These are phyloP conservation scores for Barnettozyma salicaria DNA, from an alignment of 805 yeast species.

Conservation along the genomic window DNA sequence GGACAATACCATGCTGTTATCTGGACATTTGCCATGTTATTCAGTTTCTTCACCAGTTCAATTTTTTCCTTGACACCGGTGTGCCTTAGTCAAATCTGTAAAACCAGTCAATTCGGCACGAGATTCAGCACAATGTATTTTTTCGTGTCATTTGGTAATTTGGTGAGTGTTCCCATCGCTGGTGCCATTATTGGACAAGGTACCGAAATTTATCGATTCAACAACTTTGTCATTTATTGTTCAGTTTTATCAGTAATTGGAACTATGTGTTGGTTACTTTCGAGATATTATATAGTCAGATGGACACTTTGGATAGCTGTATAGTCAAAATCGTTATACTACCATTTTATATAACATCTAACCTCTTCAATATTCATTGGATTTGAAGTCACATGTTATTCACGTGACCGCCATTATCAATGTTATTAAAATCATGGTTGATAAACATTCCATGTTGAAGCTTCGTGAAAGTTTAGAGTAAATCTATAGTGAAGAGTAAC, in stretches of 20 bases:
- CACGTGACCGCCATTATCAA: neutral
- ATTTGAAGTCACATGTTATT: neutral
- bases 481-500: too few species aligned
- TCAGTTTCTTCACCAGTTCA: conserved; percentile 49
- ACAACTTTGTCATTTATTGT: conserved; percentile 25
- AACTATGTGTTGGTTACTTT: conserved; percentile 6
- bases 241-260: conserved; percentile 12
- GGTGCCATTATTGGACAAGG: conserved; percentile 40
- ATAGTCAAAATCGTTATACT: too few species aligned
- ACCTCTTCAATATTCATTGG: neutral
- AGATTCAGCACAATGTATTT: conserved; percentile 52
- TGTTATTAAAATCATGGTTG: too few species aligned
- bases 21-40: conserved; percentile 38
- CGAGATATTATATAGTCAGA: conserved; percentile 13
- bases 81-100: conserved; percentile 50
- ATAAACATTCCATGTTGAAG: too few species aligned
- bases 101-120: conserved; percentile 44
- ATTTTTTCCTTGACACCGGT: conserved; percentile 33
- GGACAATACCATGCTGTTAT: conserved; percentile 27
- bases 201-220: conserved; percentile 21
- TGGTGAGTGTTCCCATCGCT: conserved; percentile 43
- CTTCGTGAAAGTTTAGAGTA: too few species aligned
- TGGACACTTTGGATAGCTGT: conserved; percentile 11
- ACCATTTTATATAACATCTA: neutral
- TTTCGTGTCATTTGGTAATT: conserved; percentile 46